phyloP scores from a whole-genome alignment of 805 yeast genomes.

The Torulaspora quercuum region DNA sequence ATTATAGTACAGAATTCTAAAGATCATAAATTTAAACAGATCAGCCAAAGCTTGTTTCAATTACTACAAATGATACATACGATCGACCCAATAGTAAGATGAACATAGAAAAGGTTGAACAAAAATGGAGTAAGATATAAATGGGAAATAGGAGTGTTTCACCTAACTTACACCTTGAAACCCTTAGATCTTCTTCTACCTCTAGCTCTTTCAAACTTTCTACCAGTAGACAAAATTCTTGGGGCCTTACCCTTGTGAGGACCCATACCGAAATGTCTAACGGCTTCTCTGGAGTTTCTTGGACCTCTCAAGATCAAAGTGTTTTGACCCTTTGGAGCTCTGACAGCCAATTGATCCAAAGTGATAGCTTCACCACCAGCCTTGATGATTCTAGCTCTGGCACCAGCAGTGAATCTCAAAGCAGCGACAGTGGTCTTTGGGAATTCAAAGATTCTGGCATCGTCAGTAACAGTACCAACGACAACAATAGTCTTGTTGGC shows the following conservation, averaged over 20 bases:
- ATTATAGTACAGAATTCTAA: too few species aligned
- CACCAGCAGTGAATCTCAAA: slow-evolving; percentile 98
- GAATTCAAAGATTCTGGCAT: slow-evolving; percentile 86
- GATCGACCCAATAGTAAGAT: slow-evolving; percentile 8
- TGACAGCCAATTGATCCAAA: slow-evolving; percentile 96
- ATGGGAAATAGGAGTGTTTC: slow-evolving; percentile 6
- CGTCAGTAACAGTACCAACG: slow-evolving; percentile 99
- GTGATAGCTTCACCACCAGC: slow-evolving; percentile 99
- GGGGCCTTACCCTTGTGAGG: slow-evolving; percentile 99
- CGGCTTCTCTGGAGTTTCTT: slow-evolving; percentile 98
- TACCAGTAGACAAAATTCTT: slow-evolving; percentile 94
- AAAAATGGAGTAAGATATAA: slow-evolving; percentile 13
- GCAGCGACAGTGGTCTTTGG: slow-evolving; percentile 99
- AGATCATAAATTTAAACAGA: slow-evolving; percentile 2
- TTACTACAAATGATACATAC: slow-evolving; percentile 15
- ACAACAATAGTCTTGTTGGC: slow-evolving; percentile 91
- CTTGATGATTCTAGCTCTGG: slow-evolving; percentile 94
- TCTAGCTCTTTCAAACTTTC: slow-evolving; percentile 99
- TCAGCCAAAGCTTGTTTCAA: slow-evolving; percentile 12
- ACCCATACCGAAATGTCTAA: slow-evolving; percentile 99
- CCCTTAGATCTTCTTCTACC: slow-evolving; percentile 99
- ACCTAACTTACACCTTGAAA: slow-evolving; percentile 89
- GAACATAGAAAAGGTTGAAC: too few species aligned
- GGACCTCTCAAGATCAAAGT: slow-evolving; percentile 98
- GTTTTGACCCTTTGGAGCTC: slow-evolving; percentile 99